Evolutionary conservation across 345 rosid genomes (phyloP), one percentile per base, ranked within the genome.

Genomic region (Rhizophora apiculata): DNA sequence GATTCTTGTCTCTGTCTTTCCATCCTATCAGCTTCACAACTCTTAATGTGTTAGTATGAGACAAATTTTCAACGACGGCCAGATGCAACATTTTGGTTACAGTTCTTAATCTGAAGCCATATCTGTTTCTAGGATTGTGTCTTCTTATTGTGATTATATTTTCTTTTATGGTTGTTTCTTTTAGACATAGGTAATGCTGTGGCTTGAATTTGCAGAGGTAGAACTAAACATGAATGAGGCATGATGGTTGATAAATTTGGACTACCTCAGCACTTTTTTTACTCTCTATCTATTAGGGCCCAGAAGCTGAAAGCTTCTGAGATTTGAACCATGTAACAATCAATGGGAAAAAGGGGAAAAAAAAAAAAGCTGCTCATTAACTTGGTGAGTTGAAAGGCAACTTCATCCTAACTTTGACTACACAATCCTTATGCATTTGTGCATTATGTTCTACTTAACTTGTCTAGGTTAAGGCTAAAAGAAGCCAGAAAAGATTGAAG

Each of bases 1-100:
- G 72, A 0, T 86, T 96, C 85, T 78, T 92, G 73, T 92, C 97
- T 73, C 79, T 88, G 61, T 89, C 99, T 79, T 96, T 96, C 98
- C 97, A 90, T 65, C 97, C 99, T 86, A 92, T 95, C 74, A 95
- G 58, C 99, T 95, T 80, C 78, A 82, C 63, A 64, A 66, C 29
- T 70, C 76, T 53, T 63, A 32, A 29, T 55, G 62, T 71, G 72
- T 85, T 61, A 84, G 78, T 27, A 21, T 4, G 21, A 39, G 55
- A 59, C n/a, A 29, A 29, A 32, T 16, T n/a, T 49, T 24, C 54
- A 46, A 26, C n/a, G 13, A 43, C 5, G 2, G 3, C 51, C 61
- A 29, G 26, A 24, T 61, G 22, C 7, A 48, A 22, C 24, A 6
- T n/a, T 51, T 69, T 32, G 18, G 22, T 46, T 56, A n/a, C 46